Conservation (phyloP, 768 basidiomycete genomes). For the Panellus pusillus region DNA sequence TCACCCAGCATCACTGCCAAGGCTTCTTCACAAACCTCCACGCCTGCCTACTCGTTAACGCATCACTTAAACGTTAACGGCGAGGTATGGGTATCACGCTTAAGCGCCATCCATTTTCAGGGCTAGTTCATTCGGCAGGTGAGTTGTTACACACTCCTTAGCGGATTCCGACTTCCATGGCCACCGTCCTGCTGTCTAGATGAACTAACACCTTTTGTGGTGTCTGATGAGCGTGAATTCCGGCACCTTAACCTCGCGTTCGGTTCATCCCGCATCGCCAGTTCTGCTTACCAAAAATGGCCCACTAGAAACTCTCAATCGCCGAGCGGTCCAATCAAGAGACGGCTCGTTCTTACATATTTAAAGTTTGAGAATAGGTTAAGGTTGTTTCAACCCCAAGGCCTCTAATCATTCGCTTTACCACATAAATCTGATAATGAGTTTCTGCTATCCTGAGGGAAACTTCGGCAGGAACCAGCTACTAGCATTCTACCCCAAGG, state of each 20-base stretch:
- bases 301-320: conserved; percentile 81
- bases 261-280: conserved; percentile 71
- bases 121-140: conserved; percentile 90
- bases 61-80: conserved; percentile 72
- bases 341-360: conserved; percentile 84
- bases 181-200: conserved; percentile 88
- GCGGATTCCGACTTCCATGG: conserved; percentile 85
- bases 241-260: conserved; percentile 74
- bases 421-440: conserved; percentile 60
- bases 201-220: conserved; percentile 85
- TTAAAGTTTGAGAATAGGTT: conserved; percentile 83
- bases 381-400: conserved; percentile 88
- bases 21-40: conserved; percentile 79
- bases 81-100: conserved; percentile 84
- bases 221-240: conserved; percentile 84
- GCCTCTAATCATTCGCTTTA: conserved; percentile 92
- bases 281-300: conserved; percentile 78
- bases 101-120: conserved; percentile 91
- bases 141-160: conserved; percentile 89
- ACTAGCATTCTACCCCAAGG: too few species aligned
- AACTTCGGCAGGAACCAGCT: too few species aligned
- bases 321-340: conserved; percentile 79
- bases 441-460: too few species aligned
- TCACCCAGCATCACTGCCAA: conserved; percentile 72
- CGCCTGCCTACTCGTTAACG: conserved; percentile 75